Evolutionary conservation across 2,329 filamentous ascomycete genomes (phyloP).

Genomic region (Xylaria sp.): DNA sequence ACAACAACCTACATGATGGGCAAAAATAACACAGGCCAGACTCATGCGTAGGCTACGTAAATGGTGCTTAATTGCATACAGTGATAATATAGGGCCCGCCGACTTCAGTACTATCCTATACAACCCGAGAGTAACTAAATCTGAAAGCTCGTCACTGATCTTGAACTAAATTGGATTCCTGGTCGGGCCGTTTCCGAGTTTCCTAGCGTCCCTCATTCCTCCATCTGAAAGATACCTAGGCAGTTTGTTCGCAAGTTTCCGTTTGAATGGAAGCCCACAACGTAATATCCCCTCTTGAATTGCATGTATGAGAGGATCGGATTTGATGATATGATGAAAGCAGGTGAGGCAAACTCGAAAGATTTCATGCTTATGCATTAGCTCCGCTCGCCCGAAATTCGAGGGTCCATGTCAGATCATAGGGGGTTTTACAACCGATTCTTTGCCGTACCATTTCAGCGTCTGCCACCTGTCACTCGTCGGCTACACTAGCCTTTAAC

Average conservation of each 20-base stretch:
- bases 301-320: neutral
- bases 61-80: conserved; percentile 3
- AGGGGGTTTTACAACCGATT: neutral
- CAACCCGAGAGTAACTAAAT: neutral
- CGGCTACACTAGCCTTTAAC: conserved; percentile 12
- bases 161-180: neutral
- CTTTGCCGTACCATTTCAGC: neutral
- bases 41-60: neutral
- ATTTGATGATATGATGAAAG: conserved; percentile 18
- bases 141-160: neutral
- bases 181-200: neutral
- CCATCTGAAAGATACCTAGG: neutral
- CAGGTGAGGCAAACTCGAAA: conserved; percentile 20
- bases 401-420: conserved; percentile 10
- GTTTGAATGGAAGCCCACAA: neutral
- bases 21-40: neutral
- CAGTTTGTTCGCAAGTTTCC: neutral
- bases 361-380: conserved; percentile 14
- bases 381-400: conserved; percentile 31
- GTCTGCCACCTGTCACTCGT: conserved; percentile 9
- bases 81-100: too few species aligned
- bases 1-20: neutral
- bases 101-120: neutral
- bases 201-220: neutral
- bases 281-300: neutral